phyloP scores from a whole-genome alignment of 495 filamentous ascomycete genomes.

The Xylaria bambusicola region DNA sequence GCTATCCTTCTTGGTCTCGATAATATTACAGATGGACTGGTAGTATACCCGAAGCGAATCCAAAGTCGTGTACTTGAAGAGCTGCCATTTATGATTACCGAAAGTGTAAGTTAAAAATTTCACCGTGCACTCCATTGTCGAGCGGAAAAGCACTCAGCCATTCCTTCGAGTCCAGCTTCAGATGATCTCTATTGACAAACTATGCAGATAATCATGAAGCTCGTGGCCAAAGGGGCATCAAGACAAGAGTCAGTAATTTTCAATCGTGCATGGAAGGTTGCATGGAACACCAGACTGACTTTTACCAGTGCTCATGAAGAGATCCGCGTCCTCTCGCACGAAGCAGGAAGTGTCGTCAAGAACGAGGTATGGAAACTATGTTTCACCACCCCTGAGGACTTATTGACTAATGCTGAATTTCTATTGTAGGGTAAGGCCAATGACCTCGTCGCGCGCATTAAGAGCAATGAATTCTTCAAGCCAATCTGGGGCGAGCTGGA shows the following conservation, averaged over 20 bases:
- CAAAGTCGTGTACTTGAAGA: conserved; percentile 62
- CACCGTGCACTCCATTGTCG: background rate
- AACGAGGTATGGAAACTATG: conserved; percentile 33
- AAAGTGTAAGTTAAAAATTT: conserved; percentile 15
- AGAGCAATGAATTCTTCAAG: conserved; percentile 73
- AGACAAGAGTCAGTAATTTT: conserved; percentile 64
- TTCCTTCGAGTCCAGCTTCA: background rate
- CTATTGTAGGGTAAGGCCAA: conserved; percentile 71
- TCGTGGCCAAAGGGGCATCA: conserved; percentile 71
- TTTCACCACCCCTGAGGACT: background rate
- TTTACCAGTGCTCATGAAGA: conserved; percentile 72
- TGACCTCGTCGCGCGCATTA: conserved; percentile 82
- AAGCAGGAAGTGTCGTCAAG: conserved; percentile 82
- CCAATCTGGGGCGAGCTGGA: conserved; percentile 80
- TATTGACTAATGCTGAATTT: conserved; percentile 20
- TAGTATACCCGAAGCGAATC: conserved; percentile 75
- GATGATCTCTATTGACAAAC: conserved; percentile 24
- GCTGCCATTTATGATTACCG: conserved; percentile 49
- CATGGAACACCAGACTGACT: background rate
- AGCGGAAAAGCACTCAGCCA: background rate
- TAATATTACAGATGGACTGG: conserved; percentile 70
- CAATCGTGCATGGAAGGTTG: no score
- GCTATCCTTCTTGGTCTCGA: conserved; percentile 67
- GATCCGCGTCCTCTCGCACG: conserved; percentile 84
- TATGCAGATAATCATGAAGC: conserved; percentile 75